A percentile compares a stretch with the other conserved stretches of the same genome.
Evolutionary conservation across 768 basidiomycete species (phyloP).

Genomic region (Psilocybe tampanensis): DNA sequence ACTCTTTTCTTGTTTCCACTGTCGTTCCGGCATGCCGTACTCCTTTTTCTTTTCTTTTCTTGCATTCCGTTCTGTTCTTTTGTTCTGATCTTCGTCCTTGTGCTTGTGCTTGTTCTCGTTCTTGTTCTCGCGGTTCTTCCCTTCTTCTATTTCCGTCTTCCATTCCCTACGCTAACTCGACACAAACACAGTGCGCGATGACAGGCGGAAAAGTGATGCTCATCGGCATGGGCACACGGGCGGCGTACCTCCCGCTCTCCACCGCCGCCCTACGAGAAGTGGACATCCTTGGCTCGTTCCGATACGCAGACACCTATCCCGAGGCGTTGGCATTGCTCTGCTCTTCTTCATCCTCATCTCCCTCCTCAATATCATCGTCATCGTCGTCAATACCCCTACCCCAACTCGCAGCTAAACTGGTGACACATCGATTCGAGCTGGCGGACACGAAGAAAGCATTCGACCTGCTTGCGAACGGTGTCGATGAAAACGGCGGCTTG

Average conservation of each 20-base stretch:
- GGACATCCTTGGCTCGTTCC: slow-evolving; percentile 90
- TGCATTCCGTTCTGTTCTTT: too few species aligned
- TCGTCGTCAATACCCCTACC: slow-evolving; percentile 6
- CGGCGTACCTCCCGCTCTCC: slow-evolving; percentile 80
- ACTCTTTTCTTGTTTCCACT: too few species aligned
- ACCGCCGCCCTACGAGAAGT: slow-evolving; percentile 86
- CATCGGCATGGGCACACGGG: slow-evolving; percentile 93
- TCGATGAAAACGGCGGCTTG: slow-evolving; percentile 77
- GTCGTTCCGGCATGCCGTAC: too few species aligned
- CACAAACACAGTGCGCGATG: slow-evolving; percentile 62
- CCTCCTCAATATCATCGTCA: neutral
- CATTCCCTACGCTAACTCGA: neutral
- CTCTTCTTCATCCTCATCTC: slow-evolving; percentile 28
- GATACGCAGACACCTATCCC: slow-evolving; percentile 89
- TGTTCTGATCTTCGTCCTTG: too few species aligned
- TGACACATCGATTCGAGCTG: slow-evolving; percentile 77
- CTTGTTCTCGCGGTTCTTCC: neutral
- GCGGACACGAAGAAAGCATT: slow-evolving; percentile 74
- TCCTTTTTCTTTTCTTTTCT: too few species aligned
- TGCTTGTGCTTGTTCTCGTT: too few species aligned
- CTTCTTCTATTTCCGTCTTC: neutral
- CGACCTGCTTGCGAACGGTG: slow-evolving; percentile 75
- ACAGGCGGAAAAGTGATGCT: slow-evolving; percentile 91
- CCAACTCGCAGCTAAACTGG: slow-evolving; percentile 47
- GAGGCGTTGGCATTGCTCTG: slow-evolving; percentile 79